phyloP scores from a whole-genome alignment of 495 filamentous ascomycete genomes.

The Penicillium arizonense region DNA sequence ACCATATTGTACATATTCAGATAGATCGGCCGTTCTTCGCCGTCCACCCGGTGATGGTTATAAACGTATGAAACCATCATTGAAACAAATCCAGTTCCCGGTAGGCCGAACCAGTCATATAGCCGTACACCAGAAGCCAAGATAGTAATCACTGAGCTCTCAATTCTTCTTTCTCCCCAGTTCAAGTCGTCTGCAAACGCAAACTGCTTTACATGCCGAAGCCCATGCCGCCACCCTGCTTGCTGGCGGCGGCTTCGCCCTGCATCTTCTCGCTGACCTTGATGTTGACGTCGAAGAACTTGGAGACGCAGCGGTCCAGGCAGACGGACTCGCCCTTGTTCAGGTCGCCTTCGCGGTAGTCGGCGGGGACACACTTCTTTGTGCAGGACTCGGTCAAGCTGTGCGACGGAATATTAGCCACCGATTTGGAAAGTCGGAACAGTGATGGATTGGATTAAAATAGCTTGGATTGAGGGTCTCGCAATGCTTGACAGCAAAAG shows the following conservation, averaged over 20 bases:
- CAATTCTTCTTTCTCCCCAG: background rate
- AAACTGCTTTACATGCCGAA: constrained; percentile 50
- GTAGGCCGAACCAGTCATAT: constrained; percentile 6
- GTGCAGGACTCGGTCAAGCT: constrained; percentile 86
- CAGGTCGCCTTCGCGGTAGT: constrained; percentile 92
- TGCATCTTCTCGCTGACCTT: constrained; percentile 88
- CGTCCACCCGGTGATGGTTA: constrained; percentile 20
- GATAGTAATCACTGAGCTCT: background rate
- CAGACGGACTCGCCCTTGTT: constrained; percentile 99
- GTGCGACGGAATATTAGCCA: constrained; percentile 2
- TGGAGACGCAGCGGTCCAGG: constrained; percentile 91
- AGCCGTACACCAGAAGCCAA: constrained; percentile 8
- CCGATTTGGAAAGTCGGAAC: background rate
- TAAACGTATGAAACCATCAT: constrained; percentile 19
- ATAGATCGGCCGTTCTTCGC: constrained; percentile 18
- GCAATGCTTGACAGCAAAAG: too few species aligned
- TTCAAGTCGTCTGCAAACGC: constrained; percentile 1
- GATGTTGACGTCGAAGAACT: constrained; percentile 98
- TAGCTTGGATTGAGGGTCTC: too few species aligned
- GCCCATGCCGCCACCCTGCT: constrained; percentile 46
- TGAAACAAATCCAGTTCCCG: constrained; percentile 1
- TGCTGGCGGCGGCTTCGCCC: constrained; percentile 52
- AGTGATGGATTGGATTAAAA: too few species aligned
- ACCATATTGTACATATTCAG: constrained; percentile 30
- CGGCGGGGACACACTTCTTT: constrained; percentile 84